Evolutionary conservation across 176 grass and related monocot genomes (phyloP).

Genomic region (Eleusine indica): DNA sequence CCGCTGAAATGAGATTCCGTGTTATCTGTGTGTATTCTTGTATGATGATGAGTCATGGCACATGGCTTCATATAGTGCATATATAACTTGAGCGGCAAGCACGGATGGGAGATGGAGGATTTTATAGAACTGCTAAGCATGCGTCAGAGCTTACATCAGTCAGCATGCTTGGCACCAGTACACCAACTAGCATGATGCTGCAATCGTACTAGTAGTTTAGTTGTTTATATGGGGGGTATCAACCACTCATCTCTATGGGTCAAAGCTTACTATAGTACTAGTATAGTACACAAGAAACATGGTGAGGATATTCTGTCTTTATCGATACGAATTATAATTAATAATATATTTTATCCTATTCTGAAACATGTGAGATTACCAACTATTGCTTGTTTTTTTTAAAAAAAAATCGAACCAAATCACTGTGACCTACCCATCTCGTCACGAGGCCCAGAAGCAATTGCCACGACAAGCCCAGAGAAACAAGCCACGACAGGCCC

Average conservation of each 20-base stretch:
- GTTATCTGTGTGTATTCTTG: not conserved
- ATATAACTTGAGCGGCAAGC: slow-evolving; percentile 17
- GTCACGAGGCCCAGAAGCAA: not conserved
- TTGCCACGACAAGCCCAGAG: not conserved
- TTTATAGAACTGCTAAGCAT: not conserved
- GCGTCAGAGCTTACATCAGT: slow-evolving; percentile 47
- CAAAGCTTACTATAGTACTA: not conserved
- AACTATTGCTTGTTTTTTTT: not conserved
- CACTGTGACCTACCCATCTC: not conserved
- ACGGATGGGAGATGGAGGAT: not conserved
- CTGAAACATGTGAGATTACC: no score
- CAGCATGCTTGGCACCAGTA: not conserved
- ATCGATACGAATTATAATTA: not conserved
- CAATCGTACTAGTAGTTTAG: not conserved
- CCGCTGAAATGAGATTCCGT: not conserved
- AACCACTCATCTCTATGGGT: not conserved
- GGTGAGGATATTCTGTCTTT: not conserved
- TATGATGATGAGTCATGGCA: not conserved
- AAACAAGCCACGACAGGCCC: not conserved
- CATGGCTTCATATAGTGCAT: not conserved
- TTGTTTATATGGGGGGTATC: not conserved
- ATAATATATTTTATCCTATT: no score
- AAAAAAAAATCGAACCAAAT: not conserved
- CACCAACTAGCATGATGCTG: not conserved
- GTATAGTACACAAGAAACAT: not conserved